phyloP scores from a whole-genome alignment of 2,329 filamentous ascomycete genomes.

The Cephalotrichum gorgonifer region DNA sequence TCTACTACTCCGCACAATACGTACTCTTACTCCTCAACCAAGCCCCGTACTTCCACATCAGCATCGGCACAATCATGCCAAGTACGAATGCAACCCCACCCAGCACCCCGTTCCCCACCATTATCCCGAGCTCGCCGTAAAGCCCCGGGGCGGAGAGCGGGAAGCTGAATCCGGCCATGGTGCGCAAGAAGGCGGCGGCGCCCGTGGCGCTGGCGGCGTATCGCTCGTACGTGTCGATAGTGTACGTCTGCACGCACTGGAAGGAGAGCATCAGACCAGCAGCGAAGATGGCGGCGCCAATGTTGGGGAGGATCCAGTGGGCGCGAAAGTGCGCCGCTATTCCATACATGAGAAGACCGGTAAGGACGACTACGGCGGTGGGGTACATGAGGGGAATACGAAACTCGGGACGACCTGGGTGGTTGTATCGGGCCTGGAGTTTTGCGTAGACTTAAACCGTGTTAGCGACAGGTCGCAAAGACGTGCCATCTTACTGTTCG shows the following conservation, averaged over 20 bases:
- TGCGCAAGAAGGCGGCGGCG: slow-evolving; percentile 43
- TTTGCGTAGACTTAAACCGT: slow-evolving; percentile 14
- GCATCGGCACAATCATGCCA: slow-evolving; percentile 9
- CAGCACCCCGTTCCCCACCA: slow-evolving; percentile 29
- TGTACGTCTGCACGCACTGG: slow-evolving; percentile 47
- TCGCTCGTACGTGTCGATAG: slow-evolving; percentile 38
- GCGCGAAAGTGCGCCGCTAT: slow-evolving; percentile 27
- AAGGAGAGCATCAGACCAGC: slow-evolving; percentile 46
- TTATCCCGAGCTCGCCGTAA: slow-evolving; percentile 29
- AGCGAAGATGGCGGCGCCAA: slow-evolving; percentile 36
- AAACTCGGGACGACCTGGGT: slow-evolving; percentile 21
- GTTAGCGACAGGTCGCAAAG: not conserved
- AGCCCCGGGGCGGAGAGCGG: slow-evolving; percentile 43
- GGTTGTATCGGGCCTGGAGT: slow-evolving; percentile 15
- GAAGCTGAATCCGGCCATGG: slow-evolving; percentile 44
- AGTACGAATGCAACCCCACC: slow-evolving; percentile 13
- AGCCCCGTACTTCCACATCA: slow-evolving; percentile 13
- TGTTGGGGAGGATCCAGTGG: slow-evolving; percentile 45
- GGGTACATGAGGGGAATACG: slow-evolving; percentile 23
- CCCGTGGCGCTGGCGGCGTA: slow-evolving; percentile 32
- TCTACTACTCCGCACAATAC: slow-evolving; percentile 8
- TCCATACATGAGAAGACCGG: slow-evolving; percentile 39
- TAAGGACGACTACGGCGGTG: slow-evolving; percentile 28
- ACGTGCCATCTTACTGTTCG: too few relatives aligned
- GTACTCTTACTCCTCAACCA: slow-evolving; percentile 11